Base-by-base conservation (phyloP, 805 yeast genomes). In the Millerago galiae region DNA sequence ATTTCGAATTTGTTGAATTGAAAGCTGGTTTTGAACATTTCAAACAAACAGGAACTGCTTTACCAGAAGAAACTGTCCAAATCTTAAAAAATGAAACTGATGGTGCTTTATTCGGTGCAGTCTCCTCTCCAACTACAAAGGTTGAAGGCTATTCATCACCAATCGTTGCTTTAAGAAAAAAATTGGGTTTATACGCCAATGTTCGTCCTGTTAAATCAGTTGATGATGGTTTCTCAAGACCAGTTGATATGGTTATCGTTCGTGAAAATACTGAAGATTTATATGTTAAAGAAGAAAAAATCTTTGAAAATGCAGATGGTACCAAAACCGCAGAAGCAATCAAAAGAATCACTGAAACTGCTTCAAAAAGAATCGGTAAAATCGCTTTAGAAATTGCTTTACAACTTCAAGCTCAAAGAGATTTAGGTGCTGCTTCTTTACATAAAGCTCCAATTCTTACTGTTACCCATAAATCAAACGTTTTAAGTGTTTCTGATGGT, bases 211-310 rank as follows among this genome's bases (percentile, higher is more conserved):
- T 93, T 54, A 93, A 93, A 69, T 82, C 93, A 40, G 97, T 90
- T 32, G 81, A 77, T 33, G 91, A 90, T 41, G 72, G 79, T 42
- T 90, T 34, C 14, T 41, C 87, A 52, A 80, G 88, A 66, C 90
- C 95, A 30, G 95, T 90, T 39, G 99, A 93, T 65, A 82, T 93
- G 88, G 95, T 93, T 26, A 93, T 93, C 64, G 99, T 93, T 31
- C 85, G 99, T 65, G 99, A 93, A 70, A 93, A 93, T 75, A 93
- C 99, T 48, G 99, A 93, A 71, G 99, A 93, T 67, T 74, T 91
- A 55, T 93, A 93, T 70, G 83, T 93, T 66, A 93, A 93, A 71
- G 95, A 90, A 63, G 99, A 93, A 70, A 79, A 70, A 56, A 64
- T 86, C 36, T 86, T 74, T 62, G 79, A 74, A 52, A 79, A 74